Evolutionary conservation across 73 alveolate genomes (phyloP), one percentile per base, ranked within the genome.

Genomic region (Paramecium sexaurelia): DNA sequence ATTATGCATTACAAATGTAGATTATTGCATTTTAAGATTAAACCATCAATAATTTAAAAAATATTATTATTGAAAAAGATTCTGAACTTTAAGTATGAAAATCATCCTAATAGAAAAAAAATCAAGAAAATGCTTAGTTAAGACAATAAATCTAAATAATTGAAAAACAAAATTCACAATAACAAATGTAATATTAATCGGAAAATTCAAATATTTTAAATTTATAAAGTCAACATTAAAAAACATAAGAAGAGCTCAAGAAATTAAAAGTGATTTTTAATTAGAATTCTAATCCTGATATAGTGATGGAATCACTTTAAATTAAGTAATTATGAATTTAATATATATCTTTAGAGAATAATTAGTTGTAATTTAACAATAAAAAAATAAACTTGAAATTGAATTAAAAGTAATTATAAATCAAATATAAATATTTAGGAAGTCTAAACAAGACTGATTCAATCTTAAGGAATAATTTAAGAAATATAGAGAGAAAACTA

Each of bases 1-100:
- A 61, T 26, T 61, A 61, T 61, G 45, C 86, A 71, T 71, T 71
- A 9, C 56, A 71, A 71, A 29, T 71, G 86, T 71, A 71, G 86
- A 71, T 71, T 71, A 32, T 71, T 8, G 32, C 55, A 71, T 71
- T 71, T 71, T 36, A 71, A 71, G 86, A 71, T 71, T 36, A 71
- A 71, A 71, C 86, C 55, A 71, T 71, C 3, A 71, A 71, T 33
- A 71, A 71, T 71, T 71, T 71, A 15, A 71, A 71, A 71, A 37
- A 37, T 20, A 71, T 71, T 35, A 71, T 71, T 17, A 19, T 71
- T 33, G 86, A 71, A 36, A 71, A 71, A 36, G 86, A 71, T 27
- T 32, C 51, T 13, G 86, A 71, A n/a, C 37, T 71, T 71, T 71
- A 71, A 36, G 86, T 71, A 71, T 13, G 27, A 36, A 11, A 11